phyloP scores from a whole-genome alignment of 768 basidiomycete genomes.

The Chalciporus chontae region DNA sequence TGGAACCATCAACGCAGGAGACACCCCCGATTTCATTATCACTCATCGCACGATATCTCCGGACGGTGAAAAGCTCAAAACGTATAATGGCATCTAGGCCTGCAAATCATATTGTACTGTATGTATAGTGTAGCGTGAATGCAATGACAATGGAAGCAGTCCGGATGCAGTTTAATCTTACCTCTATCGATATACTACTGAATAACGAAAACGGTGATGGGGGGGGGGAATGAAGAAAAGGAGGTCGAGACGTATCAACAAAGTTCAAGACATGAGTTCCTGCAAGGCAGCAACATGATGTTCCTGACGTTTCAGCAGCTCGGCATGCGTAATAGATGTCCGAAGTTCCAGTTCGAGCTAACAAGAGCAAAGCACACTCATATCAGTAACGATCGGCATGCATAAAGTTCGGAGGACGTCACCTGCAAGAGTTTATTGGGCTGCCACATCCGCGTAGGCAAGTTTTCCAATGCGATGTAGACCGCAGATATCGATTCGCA shows the following conservation, averaged over 20 bases:
- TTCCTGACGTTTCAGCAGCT: conserved; percentile 53
- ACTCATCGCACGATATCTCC: no score
- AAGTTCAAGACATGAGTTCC: conserved; percentile 34
- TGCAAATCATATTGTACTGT: background rate
- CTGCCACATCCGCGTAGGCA: conserved; percentile 93
- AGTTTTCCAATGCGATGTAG: conserved; percentile 83
- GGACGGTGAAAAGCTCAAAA: no score
- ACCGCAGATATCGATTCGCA: conserved; percentile 86
- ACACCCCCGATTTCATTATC: no score
- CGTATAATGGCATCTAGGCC: background rate
- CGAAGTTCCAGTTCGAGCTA: conserved; percentile 61
- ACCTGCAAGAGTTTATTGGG: conserved; percentile 90
- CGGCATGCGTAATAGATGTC: conserved; percentile 46
- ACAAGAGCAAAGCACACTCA: background rate
- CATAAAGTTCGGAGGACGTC: background rate
- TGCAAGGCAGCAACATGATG: conserved; percentile 46
- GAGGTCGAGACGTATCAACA: background rate
- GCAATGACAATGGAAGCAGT: background rate
- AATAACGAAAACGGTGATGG: background rate
- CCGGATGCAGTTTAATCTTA: conserved; percentile 2
- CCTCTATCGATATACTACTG: conserved; percentile 7
- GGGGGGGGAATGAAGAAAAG: no score
- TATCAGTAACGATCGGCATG: background rate
- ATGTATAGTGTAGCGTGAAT: conserved; percentile 1
- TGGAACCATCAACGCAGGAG: no score